A percentile compares a stretch with the other conserved stretches of the same genome.
Evolutionary conservation across 768 basidiomycete genomes (phyloP).

Genomic region (Mycena alexandri): DNA sequence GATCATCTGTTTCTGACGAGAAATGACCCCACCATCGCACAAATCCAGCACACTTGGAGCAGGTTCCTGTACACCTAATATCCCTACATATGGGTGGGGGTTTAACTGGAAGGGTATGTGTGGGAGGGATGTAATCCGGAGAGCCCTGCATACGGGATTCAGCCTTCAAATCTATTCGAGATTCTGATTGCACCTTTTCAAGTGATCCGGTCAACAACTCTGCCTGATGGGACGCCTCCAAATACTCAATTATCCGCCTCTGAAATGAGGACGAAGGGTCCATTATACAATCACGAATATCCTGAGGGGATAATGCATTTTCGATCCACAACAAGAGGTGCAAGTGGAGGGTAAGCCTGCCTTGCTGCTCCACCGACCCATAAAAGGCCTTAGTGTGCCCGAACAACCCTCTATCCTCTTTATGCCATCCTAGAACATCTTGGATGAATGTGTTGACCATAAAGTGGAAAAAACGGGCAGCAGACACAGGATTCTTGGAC

Average conservation of each 20-base stretch:
- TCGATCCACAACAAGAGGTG: conserved; percentile 53
- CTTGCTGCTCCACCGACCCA: conserved; percentile 53
- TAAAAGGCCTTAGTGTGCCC: conserved; percentile 48
- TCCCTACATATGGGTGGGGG: too few species aligned
- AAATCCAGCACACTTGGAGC: too few species aligned
- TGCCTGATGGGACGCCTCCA: conserved; percentile 47
- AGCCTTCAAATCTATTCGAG: too few species aligned
- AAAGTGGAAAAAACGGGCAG: conserved; percentile 49
- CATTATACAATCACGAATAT: conserved; percentile 47
- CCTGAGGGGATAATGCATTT: conserved; percentile 45
- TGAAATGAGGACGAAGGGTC: conserved; percentile 41
- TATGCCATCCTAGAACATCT: conserved; percentile 40
- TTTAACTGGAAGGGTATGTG: too few species aligned
- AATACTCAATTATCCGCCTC: conserved; percentile 41
- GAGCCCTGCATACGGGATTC: too few species aligned
- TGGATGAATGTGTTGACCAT: conserved; percentile 46
- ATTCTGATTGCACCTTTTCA: too few species aligned
- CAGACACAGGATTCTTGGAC: conserved; percentile 44
- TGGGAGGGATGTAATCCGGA: too few species aligned
- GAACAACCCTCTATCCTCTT: conserved; percentile 38
- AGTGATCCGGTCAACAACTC: conserved; percentile 38
- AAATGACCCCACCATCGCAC: too few species aligned
- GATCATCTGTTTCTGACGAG: conserved; percentile 32
- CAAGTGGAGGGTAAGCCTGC: conserved; percentile 51
- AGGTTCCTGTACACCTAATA: too few species aligned